Conservation (phyloP, 192 early-diverging fungal species). For the Linderina pennispora region DNA sequence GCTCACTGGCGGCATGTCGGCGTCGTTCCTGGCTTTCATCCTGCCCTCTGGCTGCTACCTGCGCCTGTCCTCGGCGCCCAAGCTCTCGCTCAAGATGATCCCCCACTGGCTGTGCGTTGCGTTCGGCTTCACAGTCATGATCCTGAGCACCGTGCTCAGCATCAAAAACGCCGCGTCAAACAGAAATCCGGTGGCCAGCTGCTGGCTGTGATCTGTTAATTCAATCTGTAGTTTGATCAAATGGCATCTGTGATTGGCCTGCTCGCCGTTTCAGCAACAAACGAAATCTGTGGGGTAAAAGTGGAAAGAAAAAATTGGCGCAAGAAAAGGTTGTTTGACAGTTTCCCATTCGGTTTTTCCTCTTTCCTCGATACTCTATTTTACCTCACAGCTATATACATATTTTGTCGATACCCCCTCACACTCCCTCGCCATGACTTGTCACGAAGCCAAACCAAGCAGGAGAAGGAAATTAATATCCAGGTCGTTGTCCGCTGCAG, state of each 20-base stretch:
- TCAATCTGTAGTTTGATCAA: no score
- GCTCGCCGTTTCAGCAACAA: no score
- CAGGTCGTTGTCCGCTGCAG: conserved; percentile 76
- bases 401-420: no score
- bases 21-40: conserved; percentile 83
- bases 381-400: not conserved
- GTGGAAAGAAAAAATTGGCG: conserved; percentile 8
- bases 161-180: conserved; percentile 13
- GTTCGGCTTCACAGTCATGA: conserved; percentile 56
- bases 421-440: no score
- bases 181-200: conserved; percentile 3
- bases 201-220: conserved; percentile 20
- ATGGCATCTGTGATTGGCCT: no score
- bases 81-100: conserved; percentile 52
- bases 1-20: conserved; percentile 82
- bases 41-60: conserved; percentile 79
- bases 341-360: not conserved
- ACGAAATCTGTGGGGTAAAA: no score
- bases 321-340: no score
- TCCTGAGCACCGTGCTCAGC: conserved; percentile 31
- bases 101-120: conserved; percentile 62
- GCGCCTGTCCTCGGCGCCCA: conserved; percentile 57
- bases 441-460: conserved; percentile 5
- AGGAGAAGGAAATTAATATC: conserved; percentile 67
- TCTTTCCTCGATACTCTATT: not conserved